Conservation (phyloP, 2,329 filamentous ascomycete genomes). For the Aspergillus arachidicola region DNA sequence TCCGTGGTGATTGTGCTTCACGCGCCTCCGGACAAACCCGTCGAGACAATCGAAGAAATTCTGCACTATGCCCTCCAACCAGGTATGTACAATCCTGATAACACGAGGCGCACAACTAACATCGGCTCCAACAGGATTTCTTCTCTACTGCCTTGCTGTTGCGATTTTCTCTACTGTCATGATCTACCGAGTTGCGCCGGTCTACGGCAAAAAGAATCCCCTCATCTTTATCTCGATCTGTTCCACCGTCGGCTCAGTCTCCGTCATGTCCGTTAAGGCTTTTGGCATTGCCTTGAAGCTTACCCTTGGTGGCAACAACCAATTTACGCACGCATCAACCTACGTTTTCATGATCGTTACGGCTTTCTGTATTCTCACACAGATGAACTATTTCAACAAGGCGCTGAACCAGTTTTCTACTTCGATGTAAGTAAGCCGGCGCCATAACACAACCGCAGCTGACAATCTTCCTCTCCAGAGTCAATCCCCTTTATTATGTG, state of each 20-base stretch:
- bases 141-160: slow-evolving; percentile 81
- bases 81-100: slow-evolving; percentile 58
- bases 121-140: slow-evolving; percentile 67
- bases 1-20: slow-evolving; percentile 97
- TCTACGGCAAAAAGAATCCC: slow-evolving; percentile 92
- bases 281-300: slow-evolving; percentile 97
- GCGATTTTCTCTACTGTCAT: slow-evolving; percentile 84
- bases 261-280: slow-evolving; percentile 98
- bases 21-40: slow-evolving; percentile 89
- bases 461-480: slow-evolving; percentile 54
- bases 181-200: slow-evolving; percentile 92
- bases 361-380: slow-evolving; percentile 88
- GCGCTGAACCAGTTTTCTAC: slow-evolving; percentile 95
- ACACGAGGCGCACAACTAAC: slow-evolving; percentile 7
- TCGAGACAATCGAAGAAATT: slow-evolving; percentile 89
- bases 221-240: slow-evolving; percentile 97
- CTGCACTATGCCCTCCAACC: slow-evolving; percentile 86
- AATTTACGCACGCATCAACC: slow-evolving; percentile 91
- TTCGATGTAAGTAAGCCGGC: slow-evolving; percentile 72
- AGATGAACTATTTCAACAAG: slow-evolving; percentile 99
- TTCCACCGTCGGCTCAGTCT: slow-evolving; percentile 93
- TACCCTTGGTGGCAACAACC: slow-evolving; percentile 89
- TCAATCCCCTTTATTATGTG: slow-evolving; percentile 96
- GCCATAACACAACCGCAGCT: slow-evolving; percentile 1
- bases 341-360: slow-evolving; percentile 97